A percentile compares a stretch with the other conserved stretches of the same genome.
These are phyloP conservation scores for Fusarium anthophilum DNA, from an alignment of 2,329 filamentous ascomycete species.

Conservation along the genomic window DNA sequence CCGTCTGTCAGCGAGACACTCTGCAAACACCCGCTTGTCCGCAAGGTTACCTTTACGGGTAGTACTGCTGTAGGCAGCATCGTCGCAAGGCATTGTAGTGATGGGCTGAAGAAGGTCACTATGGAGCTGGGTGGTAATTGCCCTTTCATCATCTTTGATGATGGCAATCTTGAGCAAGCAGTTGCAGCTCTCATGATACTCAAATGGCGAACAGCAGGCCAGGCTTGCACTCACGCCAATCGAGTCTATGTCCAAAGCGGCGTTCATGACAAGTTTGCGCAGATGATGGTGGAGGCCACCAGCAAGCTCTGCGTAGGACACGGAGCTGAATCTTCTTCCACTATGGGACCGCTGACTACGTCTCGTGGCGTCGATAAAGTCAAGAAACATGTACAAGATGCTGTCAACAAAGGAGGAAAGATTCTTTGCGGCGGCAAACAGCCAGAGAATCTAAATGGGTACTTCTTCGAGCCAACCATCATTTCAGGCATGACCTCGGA, in stretches of 20 bases:
- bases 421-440: background rate
- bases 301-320: background rate
- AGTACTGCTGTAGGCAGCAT: constrained; percentile 74
- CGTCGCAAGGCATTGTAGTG: constrained; percentile 67
- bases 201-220: constrained; percentile 77
- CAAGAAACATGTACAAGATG: constrained; percentile 9
- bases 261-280: constrained; percentile 59
- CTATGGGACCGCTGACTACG: constrained; percentile 22
- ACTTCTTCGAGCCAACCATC: constrained; percentile 27
- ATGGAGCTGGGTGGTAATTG: constrained; percentile 79
- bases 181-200: background rate
- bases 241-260: constrained; percentile 65
- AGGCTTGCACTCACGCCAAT: constrained; percentile 74
- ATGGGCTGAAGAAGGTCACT: constrained; percentile 71
- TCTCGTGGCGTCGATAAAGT: background rate
- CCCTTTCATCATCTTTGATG: constrained; percentile 71
- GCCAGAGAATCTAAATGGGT: background rate
- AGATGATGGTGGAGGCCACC: background rate
- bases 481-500: constrained; percentile 2
- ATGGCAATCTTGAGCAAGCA: constrained; percentile 59
- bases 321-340: background rate
- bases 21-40: constrained; percentile 55
- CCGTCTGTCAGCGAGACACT: constrained; percentile 56
- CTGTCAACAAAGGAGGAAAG: background rate
- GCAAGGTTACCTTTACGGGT: constrained; percentile 82